Evolutionary conservation across 164 flowering plant species (phyloP).

Genomic region (Stephania japonica): DNA sequence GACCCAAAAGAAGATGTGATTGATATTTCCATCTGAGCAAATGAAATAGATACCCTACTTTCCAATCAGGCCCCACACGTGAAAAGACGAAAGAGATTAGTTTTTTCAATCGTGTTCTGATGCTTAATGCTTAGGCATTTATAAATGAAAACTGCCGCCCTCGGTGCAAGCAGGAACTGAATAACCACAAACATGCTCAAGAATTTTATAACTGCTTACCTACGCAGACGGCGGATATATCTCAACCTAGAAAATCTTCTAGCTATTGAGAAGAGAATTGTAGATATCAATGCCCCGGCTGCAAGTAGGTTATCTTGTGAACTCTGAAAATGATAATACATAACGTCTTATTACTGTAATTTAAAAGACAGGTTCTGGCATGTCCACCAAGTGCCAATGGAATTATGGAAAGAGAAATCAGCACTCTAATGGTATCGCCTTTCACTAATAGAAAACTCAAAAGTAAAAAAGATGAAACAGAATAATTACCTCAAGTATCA

Average conservation of each 20-base stretch:
- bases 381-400: not conserved
- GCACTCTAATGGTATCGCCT: not conserved
- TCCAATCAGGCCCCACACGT: too few species aligned
- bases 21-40: not conserved
- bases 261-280: conserved; percentile 34
- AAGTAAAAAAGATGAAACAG: not conserved
- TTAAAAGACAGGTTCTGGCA: not conserved
- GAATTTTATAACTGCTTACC: conserved; percentile 27
- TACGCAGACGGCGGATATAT: conserved; percentile 33
- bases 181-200: not conserved
- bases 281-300: conserved; percentile 49
- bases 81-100: too few species aligned
- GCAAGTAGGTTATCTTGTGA: conserved; percentile 70
- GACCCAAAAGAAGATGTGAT: not conserved
- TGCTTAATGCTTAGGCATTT: too few species aligned
- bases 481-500: conserved; percentile 68
- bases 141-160: too few species aligned
- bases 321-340: conserved; percentile 36
- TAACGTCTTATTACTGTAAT: not conserved
- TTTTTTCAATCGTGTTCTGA: too few species aligned
- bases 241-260: conserved; percentile 28
- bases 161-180: not conserved
- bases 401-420: not conserved
- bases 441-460: not conserved
- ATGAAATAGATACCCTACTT: not conserved